Base-by-base conservation (phyloP, 2,329 filamentous ascomycete species). In the Arachnomyces sp. region DNA sequence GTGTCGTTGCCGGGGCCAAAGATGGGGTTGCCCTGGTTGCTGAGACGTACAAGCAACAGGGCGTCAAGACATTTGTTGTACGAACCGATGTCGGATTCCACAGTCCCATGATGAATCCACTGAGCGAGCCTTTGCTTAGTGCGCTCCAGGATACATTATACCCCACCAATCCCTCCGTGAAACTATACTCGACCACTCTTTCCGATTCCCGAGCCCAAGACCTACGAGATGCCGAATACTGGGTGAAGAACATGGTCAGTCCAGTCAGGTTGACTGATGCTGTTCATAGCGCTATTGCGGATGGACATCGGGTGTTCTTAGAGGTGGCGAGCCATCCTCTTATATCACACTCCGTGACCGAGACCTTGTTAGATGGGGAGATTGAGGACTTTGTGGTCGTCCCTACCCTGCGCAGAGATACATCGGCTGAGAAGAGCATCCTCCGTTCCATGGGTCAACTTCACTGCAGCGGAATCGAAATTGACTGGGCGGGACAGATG, bases 301-400 rank as follows among this genome's bases (percentile, higher is more conserved):
- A 69, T 39, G 63, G 61, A 2, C 58, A 55, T 36, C 48, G 59
- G 3, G 13, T 63, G 1, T 68, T 69, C 46, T 31, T 69, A 2
- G 66, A 70, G 43, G 56, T 68, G 0, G 67, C 66, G 0, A 53
- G 47, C 4, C 66, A 70, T 36, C 64, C 65, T 0, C 58, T 70
- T 30, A 51, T 70, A 4, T 50, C 56, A 2, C 61, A 70, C 36
- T 68, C 65, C 0, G 55, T 70, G 20, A 57, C 53, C 3, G 65
- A 70, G 35, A 68, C 60, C 0, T 28, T 68, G 1, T 43, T 58
- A 9, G 51, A 60, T 20, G 38, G 37, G 4, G 55, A 53, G 1
- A 41, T 63, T 5, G 54, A 60, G 2, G 59, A 64, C 4, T 52
- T 43, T n/a, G 43, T 45, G 1, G 49, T 58, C 6, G 43, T 62